Evolutionary conservation across 23 red algal genomes (phyloP).

Genomic region (Gracilaria caudata): DNA sequence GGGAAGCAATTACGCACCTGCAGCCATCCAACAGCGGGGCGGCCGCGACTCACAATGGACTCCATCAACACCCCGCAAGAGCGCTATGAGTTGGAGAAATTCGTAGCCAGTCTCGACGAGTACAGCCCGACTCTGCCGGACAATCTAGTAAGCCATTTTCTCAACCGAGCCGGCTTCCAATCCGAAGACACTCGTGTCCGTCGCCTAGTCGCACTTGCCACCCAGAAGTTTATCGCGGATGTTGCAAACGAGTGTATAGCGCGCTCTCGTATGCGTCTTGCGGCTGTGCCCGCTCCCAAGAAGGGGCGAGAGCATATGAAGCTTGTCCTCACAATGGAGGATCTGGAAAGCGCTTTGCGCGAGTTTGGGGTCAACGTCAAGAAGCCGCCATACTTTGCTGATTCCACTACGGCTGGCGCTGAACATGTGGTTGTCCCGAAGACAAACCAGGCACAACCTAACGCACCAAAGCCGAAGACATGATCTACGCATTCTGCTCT

Average conservation of each 20-base stretch:
- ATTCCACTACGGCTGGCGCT: conserved; percentile 56
- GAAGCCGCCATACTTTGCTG: conserved; percentile 95
- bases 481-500: neutral
- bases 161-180: conserved; percentile 81
- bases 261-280: conserved; percentile 68
- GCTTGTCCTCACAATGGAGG: conserved; percentile 72
- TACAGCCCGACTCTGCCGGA: conserved; percentile 92
- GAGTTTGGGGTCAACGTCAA: conserved; percentile 87
- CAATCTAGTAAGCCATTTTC: conserved; percentile 76
- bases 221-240: conserved; percentile 98
- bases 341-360: conserved; percentile 78
- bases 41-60: neutral
- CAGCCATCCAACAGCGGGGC: too few species aligned
- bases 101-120: conserved; percentile 73
- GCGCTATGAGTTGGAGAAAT: conserved; percentile 73
- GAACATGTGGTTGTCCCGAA: conserved; percentile 20
- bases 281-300: conserved; percentile 37
- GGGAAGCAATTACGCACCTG: too few species aligned
- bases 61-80: conserved; percentile 11
- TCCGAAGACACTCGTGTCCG: conserved; percentile 79
- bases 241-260: conserved; percentile 90
- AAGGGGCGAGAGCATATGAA: conserved; percentile 48
- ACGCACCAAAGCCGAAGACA: conserved; percentile 15
- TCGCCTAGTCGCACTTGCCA: conserved; percentile 91
- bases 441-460: conserved; percentile 26